These are phyloP conservation scores for Colletotrichum abscissum DNA, from an alignment of 2,329 filamentous ascomycete species.

Conservation along the genomic window DNA sequence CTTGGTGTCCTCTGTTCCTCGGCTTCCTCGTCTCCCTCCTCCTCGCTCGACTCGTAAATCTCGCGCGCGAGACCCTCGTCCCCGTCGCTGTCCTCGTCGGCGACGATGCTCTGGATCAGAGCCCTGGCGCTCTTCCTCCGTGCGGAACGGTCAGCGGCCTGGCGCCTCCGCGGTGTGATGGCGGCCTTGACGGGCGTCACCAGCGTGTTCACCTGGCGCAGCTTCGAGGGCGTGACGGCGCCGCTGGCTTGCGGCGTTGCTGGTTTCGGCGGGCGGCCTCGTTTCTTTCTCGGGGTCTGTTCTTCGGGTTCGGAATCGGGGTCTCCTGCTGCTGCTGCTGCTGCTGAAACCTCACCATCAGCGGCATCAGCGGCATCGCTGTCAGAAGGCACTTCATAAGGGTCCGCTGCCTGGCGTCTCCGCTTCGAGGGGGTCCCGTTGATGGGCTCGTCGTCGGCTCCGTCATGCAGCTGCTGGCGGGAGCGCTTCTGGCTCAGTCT, in stretches of 20 bases:
- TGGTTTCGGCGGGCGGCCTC: constrained; percentile 49
- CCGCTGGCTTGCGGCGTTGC: constrained; percentile 39
- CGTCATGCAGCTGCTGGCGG: constrained; percentile 33
- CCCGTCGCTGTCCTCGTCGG: constrained; percentile 74
- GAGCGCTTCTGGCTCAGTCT: constrained; percentile 38
- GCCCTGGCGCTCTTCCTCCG: constrained; percentile 84
- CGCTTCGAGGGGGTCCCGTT: constrained; percentile 48
- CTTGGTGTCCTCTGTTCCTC: constrained; percentile 39
- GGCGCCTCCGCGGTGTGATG: constrained; percentile 71
- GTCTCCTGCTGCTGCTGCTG: background rate
- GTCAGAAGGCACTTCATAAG: constrained; percentile 18
- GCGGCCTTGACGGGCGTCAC: constrained; percentile 52
- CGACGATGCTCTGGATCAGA: constrained; percentile 78
- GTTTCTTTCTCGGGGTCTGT: constrained; percentile 47
- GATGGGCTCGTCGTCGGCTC: constrained; percentile 41
- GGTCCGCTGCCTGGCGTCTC: constrained; percentile 45
- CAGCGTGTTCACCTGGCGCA: constrained; percentile 43
- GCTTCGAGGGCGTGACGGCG: constrained; percentile 51
- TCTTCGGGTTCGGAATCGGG: constrained; percentile 40
- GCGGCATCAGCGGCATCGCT: constrained; percentile 14
- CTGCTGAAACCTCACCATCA: background rate
- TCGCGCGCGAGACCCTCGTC: constrained; percentile 76
- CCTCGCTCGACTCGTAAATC: constrained; percentile 71
- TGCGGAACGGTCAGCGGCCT: constrained; percentile 85
- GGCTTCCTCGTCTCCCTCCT: constrained; percentile 47